A percentile compares a stretch with the other conserved stretches of the same genome.
Conservation (phyloP, 345 rosid species). For the Arabidopsis suecica region DNA sequence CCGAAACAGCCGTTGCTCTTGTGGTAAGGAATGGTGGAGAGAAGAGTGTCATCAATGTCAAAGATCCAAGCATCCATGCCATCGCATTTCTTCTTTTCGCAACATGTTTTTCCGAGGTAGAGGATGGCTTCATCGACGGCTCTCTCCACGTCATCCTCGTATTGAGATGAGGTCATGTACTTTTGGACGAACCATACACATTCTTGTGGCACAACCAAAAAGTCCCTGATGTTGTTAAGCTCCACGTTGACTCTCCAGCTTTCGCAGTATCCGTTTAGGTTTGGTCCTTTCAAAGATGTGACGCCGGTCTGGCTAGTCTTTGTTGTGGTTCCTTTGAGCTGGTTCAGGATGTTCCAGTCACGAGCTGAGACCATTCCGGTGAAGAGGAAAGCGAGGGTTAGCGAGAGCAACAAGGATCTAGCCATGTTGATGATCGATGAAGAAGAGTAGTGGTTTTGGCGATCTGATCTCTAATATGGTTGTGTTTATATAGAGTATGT, state of each 20-base stretch:
- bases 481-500: conserved; percentile 23
- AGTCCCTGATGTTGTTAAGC: conserved; percentile 69
- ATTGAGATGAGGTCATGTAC: conserved; percentile 74
- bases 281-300: conserved; percentile 26
- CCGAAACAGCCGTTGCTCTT: conserved; percentile 65
- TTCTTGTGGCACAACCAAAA: conserved; percentile 69
- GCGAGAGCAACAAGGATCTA: conserved; percentile 37
- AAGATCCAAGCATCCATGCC: conserved; percentile 84
- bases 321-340: conserved; percentile 34
- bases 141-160: conserved; percentile 54
- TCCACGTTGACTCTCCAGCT: conserved; percentile 86
- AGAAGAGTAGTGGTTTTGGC: conserved; percentile 3
- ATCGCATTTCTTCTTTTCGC: conserved; percentile 50
- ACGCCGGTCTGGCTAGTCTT: conserved; percentile 7
- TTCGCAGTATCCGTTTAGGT: conserved; percentile 65
- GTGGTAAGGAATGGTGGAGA: conserved; percentile 78
- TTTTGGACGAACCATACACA: conserved; percentile 54
- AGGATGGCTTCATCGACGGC: conserved; percentile 61
- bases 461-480: conserved; percentile 7
- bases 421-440: conserved; percentile 47
- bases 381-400: conserved; percentile 50
- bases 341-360: conserved; percentile 74
- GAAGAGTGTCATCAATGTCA: conserved; percentile 76
- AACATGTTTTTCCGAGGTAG: conserved; percentile 53
- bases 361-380: conserved; percentile 50